A percentile compares a stretch with the other conserved stretches of the same genome.
These are phyloP conservation scores for Phialocephala subalpina DNA, from an alignment of 2,329 filamentous ascomycete species.

Conservation along the genomic window DNA sequence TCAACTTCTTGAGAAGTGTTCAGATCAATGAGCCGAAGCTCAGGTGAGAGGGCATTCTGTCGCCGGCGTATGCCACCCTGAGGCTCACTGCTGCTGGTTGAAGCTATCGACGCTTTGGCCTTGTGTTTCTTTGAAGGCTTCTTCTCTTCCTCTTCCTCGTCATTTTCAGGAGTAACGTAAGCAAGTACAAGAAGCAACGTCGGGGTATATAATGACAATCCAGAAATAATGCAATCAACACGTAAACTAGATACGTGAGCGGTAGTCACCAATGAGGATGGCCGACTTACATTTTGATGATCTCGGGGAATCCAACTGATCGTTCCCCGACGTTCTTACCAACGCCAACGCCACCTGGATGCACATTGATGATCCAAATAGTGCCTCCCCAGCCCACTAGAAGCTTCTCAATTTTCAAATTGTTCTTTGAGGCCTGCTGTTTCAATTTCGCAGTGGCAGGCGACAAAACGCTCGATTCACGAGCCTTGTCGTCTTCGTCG, in stretches of 20 bases:
- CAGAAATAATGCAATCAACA: conserved; percentile 97
- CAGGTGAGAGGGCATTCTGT: conserved; percentile 83
- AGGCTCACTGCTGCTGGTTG: conserved; percentile 63
- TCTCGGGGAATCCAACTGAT: conserved; percentile 82
- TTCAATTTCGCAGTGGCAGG: conserved; percentile 57
- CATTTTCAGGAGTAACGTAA: conserved; percentile 79
- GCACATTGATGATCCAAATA: conserved; percentile 94
- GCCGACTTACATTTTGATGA: conserved; percentile 85
- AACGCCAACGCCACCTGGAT: conserved; percentile 73
- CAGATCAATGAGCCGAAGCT: conserved; percentile 90
- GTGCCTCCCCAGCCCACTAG: conserved; percentile 96
- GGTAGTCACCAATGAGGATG: background rate
- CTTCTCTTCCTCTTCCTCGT: conserved; percentile 48
- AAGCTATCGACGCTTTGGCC: conserved; percentile 52
- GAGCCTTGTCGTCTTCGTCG: conserved; percentile 64
- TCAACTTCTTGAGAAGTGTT: conserved; percentile 83
- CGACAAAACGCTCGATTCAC: conserved; percentile 45
- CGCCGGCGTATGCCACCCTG: conserved; percentile 73
- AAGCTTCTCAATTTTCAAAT: conserved; percentile 73
- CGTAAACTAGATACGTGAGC: conserved; percentile 69
- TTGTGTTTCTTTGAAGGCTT: conserved; percentile 47
- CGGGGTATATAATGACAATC: conserved; percentile 94
- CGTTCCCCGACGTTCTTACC: conserved; percentile 74
- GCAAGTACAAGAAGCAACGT: conserved; percentile 90
- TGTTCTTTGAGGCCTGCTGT: conserved; percentile 56